Conservation (phyloP, 805 yeast species). For the Metschnikowia henanensis region DNA sequence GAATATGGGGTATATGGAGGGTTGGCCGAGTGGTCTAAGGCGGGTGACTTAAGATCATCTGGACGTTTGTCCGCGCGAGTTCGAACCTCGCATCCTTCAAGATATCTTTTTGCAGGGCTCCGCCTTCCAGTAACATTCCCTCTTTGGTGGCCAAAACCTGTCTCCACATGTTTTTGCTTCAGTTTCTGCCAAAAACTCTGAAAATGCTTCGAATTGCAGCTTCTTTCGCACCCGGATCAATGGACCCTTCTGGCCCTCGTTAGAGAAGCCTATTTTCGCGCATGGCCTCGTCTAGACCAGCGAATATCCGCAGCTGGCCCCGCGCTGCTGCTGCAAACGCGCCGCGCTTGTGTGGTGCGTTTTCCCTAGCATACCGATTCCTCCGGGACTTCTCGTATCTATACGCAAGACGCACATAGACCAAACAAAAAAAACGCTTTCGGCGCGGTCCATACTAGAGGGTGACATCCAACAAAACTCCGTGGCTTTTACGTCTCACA, state of each 20-base stretch:
- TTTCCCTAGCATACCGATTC: no score
- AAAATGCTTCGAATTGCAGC: no score
- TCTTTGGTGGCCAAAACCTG: no score
- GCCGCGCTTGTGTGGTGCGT: no score
- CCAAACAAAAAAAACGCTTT: slow-evolving; percentile 1
- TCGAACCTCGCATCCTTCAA: slow-evolving; percentile 54
- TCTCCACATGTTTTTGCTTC: no score
- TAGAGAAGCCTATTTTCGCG: background rate
- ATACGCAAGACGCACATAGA: slow-evolving; percentile 5
- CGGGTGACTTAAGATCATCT: slow-evolving; percentile 52
- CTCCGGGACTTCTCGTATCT: slow-evolving; percentile 2
- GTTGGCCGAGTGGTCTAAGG: slow-evolving; percentile 56
- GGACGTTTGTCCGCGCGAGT: slow-evolving; percentile 54
- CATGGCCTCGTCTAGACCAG: slow-evolving; percentile 7
- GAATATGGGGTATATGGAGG: slow-evolving; percentile 30
- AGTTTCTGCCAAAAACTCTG: no score
- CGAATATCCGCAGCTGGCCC: background rate
- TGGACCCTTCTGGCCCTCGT: no score
- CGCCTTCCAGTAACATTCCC: no score
- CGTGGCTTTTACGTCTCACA: no score
- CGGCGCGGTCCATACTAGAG: background rate
- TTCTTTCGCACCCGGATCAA: no score
- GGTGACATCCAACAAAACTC: no score
- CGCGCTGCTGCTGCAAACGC: no score
- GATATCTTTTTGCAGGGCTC: slow-evolving; percentile 35